A percentile compares a stretch with the other conserved stretches of the same genome.
These are phyloP conservation scores for Clarkia xantiana DNA, from an alignment of 345 rosid species.

Conservation along the genomic window DNA sequence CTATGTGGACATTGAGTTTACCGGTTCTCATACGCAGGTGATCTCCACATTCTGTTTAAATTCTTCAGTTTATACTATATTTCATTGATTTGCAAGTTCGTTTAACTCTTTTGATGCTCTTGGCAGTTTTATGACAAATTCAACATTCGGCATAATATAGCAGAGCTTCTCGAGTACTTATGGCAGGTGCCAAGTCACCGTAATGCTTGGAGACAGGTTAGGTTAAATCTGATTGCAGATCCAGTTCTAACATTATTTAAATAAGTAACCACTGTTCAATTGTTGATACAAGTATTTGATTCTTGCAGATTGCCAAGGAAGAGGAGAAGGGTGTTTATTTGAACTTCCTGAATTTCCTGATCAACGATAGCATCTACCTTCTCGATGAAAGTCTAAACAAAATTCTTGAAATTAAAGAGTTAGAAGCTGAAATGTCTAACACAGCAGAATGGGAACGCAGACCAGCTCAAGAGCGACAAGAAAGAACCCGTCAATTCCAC, in stretches of 20 bases:
- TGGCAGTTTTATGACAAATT: conserved; percentile 96
- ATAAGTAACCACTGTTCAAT: neutral
- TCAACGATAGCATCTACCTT: conserved; percentile 95
- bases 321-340: conserved; percentile 98
- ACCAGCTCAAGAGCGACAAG: conserved; percentile 94
- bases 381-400: conserved; percentile 97
- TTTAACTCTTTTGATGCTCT: neutral
- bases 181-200: conserved; percentile 99
- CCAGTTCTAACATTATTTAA: too few species aligned
- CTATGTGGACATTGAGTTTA: conserved; percentile 99
- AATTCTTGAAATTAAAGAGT: conserved; percentile 82
- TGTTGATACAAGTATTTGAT: conserved; percentile 1
- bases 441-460: conserved; percentile 87
- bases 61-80: too few species aligned
- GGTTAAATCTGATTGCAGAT: neutral
- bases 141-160: conserved; percentile 92
- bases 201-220: conserved; percentile 91
- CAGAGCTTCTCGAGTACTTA: conserved; percentile 91
- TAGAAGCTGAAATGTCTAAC: conserved; percentile 95
- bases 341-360: conserved; percentile 92
- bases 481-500: conserved; percentile 78
- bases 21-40: conserved; percentile 98
- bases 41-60: conserved; percentile 5
- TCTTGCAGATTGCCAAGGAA: conserved; percentile 87
- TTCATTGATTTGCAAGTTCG: neutral